Conservation (phyloP, 2,329 filamentous ascomycete species). For the Diplodia scrobiculata region DNA sequence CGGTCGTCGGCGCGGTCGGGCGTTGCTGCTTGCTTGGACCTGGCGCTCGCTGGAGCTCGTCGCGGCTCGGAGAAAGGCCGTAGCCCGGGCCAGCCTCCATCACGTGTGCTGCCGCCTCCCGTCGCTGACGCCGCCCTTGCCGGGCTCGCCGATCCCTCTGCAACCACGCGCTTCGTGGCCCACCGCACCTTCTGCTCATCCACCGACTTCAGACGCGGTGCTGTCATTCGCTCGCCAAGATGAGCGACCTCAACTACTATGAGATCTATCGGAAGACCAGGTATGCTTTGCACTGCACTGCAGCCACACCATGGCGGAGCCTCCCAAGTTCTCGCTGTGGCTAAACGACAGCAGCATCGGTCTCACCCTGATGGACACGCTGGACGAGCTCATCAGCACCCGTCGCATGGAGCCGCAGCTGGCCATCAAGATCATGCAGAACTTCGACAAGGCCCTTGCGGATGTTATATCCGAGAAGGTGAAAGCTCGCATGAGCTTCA, state of each 20-base stretch:
- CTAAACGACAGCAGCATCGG: slow-evolving; percentile 70
- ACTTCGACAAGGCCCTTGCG: slow-evolving; percentile 92
- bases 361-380: slow-evolving; percentile 88
- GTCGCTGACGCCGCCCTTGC: slow-evolving; percentile 9
- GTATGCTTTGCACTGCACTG: slow-evolving; percentile 57
- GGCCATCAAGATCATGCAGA: slow-evolving; percentile 95
- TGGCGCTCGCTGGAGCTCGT: slow-evolving; percentile 25
- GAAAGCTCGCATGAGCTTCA: slow-evolving; percentile 87
- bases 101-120: slow-evolving; percentile 4
- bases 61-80: slow-evolving; percentile 23
- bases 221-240: slow-evolving; percentile 28
- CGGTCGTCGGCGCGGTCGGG: slow-evolving; percentile 19
- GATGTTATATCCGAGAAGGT: slow-evolving; percentile 91
- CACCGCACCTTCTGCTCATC: slow-evolving; percentile 31
- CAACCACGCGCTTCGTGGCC: slow-evolving; percentile 30
- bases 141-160: slow-evolving; percentile 28
- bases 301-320: background rate
- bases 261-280: slow-evolving; percentile 98
- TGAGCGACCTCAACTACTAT: slow-evolving; percentile 65
- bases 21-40: slow-evolving; percentile 25
- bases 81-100: background rate
- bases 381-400: slow-evolving; percentile 93
- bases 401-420: slow-evolving; percentile 96
- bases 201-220: slow-evolving; percentile 7
- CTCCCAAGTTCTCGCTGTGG: slow-evolving; percentile 10